phyloP scores from a whole-genome alignment of 805 yeast genomes.

The Lipomyces starkeyi region DNA sequence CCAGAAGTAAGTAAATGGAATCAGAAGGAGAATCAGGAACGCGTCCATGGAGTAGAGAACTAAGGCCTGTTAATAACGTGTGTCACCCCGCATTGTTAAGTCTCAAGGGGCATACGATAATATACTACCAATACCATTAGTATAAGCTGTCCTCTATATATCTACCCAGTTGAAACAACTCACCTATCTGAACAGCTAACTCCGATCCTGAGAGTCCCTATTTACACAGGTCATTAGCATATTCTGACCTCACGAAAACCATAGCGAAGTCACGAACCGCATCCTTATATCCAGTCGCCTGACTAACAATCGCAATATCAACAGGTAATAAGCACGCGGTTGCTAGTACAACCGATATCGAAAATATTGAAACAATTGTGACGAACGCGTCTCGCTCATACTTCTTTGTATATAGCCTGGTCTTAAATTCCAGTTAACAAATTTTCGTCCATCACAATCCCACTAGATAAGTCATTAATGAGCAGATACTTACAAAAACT shows the following conservation, averaged over 20 bases:
- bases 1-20: conserved; percentile 42
- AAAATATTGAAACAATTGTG: conserved; percentile 36
- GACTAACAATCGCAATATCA: conserved; percentile 39
- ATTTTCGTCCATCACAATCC: neutral
- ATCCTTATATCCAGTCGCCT: conserved; percentile 28
- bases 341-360: conserved; percentile 38
- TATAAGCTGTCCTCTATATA: neutral
- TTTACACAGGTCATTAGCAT: conserved; percentile 9
- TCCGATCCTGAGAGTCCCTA: conserved; percentile 15
- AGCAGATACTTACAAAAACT: conserved; percentile 27
- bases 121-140: conserved; percentile 21
- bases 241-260: neutral
- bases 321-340: conserved; percentile 39
- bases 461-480: neutral
- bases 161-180: neutral
- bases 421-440: conserved; percentile 16
- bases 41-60: conserved; percentile 39
- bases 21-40: conserved; percentile 34
- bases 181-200: conserved; percentile 19
- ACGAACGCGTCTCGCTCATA: conserved; percentile 39
- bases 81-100: neutral
- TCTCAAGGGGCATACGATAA: conserved; percentile 16
- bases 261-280: neutral
- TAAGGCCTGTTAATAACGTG: conserved; percentile 1
- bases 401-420: conserved; percentile 33